Evolutionary conservation across 129 eudicot genomes (phyloP).

Genomic region (Erigeron canadensis): DNA sequence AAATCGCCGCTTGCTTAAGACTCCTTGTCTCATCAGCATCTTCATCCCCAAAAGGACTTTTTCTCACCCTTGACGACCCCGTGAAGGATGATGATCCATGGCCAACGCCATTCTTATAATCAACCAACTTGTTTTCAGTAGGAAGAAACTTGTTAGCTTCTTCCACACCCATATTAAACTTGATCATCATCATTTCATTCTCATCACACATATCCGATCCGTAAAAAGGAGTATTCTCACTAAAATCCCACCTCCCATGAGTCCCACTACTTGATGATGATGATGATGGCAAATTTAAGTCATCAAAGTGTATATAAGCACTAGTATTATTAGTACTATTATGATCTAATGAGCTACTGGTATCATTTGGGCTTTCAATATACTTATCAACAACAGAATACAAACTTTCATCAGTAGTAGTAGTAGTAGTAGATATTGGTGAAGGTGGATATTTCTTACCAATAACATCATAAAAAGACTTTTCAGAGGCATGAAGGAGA

Average conservation of each 20-base stretch:
- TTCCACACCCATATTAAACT: constrained; percentile 60
- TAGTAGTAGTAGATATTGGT: constrained; percentile 11
- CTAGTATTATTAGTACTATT: constrained; percentile 5
- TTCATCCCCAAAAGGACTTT: constrained; percentile 27
- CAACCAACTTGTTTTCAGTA: constrained; percentile 30
- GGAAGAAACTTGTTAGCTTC: constrained; percentile 78
- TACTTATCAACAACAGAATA: constrained; percentile 25
- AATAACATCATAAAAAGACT: constrained; percentile 54
- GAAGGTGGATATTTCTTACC: constrained; percentile 61
- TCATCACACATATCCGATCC: constrained; percentile 42
- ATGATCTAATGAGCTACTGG: constrained; percentile 17
- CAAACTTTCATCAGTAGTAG: constrained; percentile 22
- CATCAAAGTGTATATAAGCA: constrained; percentile 32
- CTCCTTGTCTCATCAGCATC: constrained; percentile 50
- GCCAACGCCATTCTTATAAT: not conserved
- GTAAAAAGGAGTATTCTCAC: too few relatives aligned
- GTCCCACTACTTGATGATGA: constrained; percentile 34
- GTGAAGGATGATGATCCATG: not conserved
- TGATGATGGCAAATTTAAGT: constrained; percentile 24
- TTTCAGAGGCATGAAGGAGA: constrained; percentile 61
- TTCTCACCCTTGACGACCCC: constrained; percentile 41
- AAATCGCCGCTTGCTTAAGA: constrained; percentile 58
- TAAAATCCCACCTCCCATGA: too few relatives aligned
- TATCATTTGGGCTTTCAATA: constrained; percentile 23
- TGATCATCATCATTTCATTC: constrained; percentile 44